Evolutionary conservation across 2,329 filamentous ascomycete species (phyloP), one percentile per base, ranked within the genome.

Genomic region (Aaosphaeria pasadenensis): DNA sequence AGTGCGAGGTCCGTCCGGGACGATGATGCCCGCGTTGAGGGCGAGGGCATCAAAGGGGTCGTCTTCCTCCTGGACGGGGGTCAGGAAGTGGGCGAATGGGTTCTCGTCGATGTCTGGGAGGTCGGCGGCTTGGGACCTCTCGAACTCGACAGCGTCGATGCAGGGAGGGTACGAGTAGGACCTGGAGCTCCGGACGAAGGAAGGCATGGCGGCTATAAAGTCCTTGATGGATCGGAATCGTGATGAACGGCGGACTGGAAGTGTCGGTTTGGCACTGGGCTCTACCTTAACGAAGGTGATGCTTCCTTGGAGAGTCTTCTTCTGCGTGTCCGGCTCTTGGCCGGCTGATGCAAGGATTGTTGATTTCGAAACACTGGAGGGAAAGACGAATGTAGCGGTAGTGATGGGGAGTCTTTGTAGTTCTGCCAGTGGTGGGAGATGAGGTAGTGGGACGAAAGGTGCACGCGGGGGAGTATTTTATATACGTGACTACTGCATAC

Each of bases 21-120:
- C 46, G 43, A 67, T 58, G 53, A 73, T 73, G 47, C 71, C 71
- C 42, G 71, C 71, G 42, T 63, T 71, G 38, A 72, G 55, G 11
- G 67, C 62, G 30, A 70, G 49, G 4, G 56, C 60, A 45, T 70
- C 64, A 43, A 67, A 69, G 6, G 70, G 68, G 42, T 71, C 67
- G 35, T 72, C 71, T 17, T 72, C 71, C 38, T 74, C 71, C n/a
- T 55, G 56, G 44, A 74, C 58, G 2, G 71, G 71, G 6, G 65
- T 68, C 17, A 74, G 60, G 61, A 74, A 74, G 59, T 74, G 71
- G 31, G 70, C 64, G 49, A 73, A 73, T 5, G 71, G 71, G 39
- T 74, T 68, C 39, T 74, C 70, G 48, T 74, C 71, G 47, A 73
- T 73, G 47, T 72, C 67, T 11, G 66, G 67, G 2, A 72, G 67